Percentiles rank a stretch among this genome's conserved stretches.
Evolutionary conservation across 2,329 filamentous ascomycete genomes (phyloP).

Genomic region (Chaetothyriales sp.): DNA sequence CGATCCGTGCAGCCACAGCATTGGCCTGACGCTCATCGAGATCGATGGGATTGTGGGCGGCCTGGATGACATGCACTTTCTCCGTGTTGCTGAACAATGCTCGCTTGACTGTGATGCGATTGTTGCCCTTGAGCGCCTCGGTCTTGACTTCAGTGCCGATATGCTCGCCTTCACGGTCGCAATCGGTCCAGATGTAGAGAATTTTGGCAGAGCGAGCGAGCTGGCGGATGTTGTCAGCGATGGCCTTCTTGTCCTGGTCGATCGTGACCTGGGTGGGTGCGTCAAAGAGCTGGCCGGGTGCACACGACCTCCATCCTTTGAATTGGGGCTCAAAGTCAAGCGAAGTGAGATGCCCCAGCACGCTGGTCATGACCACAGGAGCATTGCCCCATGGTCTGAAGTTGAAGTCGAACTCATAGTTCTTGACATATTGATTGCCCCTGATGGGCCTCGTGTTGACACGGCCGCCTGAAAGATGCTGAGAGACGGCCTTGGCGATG

Average conservation of each 20-base stretch:
- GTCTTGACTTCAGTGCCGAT: conserved; percentile 84
- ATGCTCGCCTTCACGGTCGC: conserved; percentile 91
- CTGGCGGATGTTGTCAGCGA: conserved; percentile 70
- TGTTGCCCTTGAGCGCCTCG: conserved; percentile 61
- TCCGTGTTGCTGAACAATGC: conserved; percentile 95
- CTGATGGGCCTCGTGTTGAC: conserved; percentile 49
- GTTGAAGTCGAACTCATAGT: conserved; percentile 81
- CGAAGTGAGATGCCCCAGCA: conserved; percentile 73
- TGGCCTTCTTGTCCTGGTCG: conserved; percentile 59
- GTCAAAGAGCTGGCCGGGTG: conserved; percentile 64
- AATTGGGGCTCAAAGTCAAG: conserved; percentile 61
- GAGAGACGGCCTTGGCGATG: conserved; percentile 85
- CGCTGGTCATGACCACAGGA: conserved; percentile 83
- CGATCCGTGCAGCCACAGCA: conserved; percentile 76
- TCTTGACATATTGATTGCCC: conserved; percentile 69
- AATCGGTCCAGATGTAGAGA: conserved; percentile 97
- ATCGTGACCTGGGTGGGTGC: conserved; percentile 58
- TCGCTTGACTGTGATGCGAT: conserved; percentile 60
- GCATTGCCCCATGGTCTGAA: conserved; percentile 72
- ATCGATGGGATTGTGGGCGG: conserved; percentile 59
- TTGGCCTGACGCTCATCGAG: conserved; percentile 76
- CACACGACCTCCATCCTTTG: conserved; percentile 66
- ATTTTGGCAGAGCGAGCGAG: conserved; percentile 59
- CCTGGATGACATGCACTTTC: conserved; percentile 71
- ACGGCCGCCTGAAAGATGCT: conserved; percentile 67